Conservation (phyloP, 2,329 filamentous ascomycete genomes). For the Microdochium bolleyi region DNA sequence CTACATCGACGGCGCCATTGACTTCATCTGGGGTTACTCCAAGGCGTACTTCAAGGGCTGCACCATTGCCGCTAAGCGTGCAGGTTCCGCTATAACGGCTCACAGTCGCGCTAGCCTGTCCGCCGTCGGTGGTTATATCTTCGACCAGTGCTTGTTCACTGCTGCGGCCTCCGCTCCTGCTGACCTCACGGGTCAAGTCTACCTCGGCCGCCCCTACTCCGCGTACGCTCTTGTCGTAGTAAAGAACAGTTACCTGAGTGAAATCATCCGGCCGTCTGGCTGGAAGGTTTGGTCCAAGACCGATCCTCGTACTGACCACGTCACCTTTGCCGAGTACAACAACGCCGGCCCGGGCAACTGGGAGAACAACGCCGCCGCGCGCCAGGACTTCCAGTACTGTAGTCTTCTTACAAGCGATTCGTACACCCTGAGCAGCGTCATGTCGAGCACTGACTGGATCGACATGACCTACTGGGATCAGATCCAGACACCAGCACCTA, state of each 20-base stretch:
- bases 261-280: constrained; percentile 42
- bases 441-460: constrained; percentile 15
- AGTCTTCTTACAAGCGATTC: constrained; percentile 13
- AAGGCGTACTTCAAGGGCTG: constrained; percentile 32
- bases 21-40: constrained; percentile 39
- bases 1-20: constrained; percentile 37
- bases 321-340: constrained; percentile 42
- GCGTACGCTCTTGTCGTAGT: constrained; percentile 42
- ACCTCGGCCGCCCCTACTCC: constrained; percentile 45
- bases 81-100: constrained; percentile 31
- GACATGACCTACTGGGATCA: constrained; percentile 15
- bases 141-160: constrained; percentile 33
- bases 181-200: constrained; percentile 30
- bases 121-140: constrained; percentile 33
- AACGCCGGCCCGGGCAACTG: constrained; percentile 39
- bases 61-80: constrained; percentile 16
- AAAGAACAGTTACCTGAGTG: constrained; percentile 35
- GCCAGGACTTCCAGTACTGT: constrained; percentile 10
- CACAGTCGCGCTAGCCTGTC: constrained; percentile 28
- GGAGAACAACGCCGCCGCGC: constrained; percentile 8
- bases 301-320: constrained; percentile 31
- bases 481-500: constrained; percentile 13
- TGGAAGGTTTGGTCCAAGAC: constrained; percentile 37
- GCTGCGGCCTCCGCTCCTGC: constrained; percentile 28
- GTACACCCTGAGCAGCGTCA: constrained; percentile 12